A percentile compares a stretch with the other conserved stretches of the same genome.
Conservation (phyloP, 768 basidiomycete species). For the Galerina sulciceps region DNA sequence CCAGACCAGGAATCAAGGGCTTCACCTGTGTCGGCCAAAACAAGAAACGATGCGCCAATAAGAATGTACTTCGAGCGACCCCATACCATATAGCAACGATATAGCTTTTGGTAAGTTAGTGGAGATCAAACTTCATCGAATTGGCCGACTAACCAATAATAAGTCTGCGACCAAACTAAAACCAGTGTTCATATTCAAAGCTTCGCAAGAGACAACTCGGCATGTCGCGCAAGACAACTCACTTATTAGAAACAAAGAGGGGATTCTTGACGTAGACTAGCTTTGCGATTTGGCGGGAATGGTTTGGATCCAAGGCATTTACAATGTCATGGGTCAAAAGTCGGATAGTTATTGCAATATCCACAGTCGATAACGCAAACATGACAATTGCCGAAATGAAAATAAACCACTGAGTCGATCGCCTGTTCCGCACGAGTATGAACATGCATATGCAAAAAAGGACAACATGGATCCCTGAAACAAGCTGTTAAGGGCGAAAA, state of each 20-base stretch:
- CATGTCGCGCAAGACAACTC: background rate
- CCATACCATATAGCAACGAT: conserved; percentile 22
- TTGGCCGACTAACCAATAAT: background rate
- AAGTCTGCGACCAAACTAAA: conserved; percentile 10
- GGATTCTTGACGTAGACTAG: conserved; percentile 1
- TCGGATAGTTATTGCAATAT: conserved; percentile 6
- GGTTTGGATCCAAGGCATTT: background rate
- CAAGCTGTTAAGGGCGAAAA: background rate
- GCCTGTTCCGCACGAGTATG: conserved; percentile 6
- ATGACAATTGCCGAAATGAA: conserved; percentile 5
- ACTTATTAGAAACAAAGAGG: conserved; percentile 11
- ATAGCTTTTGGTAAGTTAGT: background rate
- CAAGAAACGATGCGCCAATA: conserved; percentile 12
- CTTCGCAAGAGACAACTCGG: background rate
- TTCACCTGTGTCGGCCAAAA: conserved; percentile 18
- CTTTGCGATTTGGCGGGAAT: background rate
- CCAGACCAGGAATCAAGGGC: background rate
- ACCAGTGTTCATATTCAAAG: too few species aligned
- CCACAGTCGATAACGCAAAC: conserved; percentile 13
- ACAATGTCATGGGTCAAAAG: conserved; percentile 6
- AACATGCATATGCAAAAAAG: conserved; percentile 16
- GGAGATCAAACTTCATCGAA: background rate
- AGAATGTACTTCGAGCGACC: conserved; percentile 16
- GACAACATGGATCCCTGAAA: conserved; percentile 2
- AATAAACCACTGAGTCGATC: conserved; percentile 9